Evolutionary conservation across 805 yeast genomes (phyloP).

Genomic region (Lipomyces spencermartinsiae): DNA sequence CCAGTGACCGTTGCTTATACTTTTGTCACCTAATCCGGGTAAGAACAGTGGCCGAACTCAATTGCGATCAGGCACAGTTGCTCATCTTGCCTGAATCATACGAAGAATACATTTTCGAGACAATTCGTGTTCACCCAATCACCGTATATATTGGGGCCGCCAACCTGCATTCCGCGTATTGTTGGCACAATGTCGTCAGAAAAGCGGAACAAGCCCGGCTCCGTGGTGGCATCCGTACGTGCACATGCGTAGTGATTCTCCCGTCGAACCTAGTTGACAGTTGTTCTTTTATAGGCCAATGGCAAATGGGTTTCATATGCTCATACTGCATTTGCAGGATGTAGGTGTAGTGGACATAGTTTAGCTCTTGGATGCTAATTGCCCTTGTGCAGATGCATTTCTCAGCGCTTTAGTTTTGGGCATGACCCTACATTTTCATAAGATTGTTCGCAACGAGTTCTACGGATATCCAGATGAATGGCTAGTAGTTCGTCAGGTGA

Average conservation of each 20-base stretch:
- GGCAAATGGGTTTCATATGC: constrained; percentile 38
- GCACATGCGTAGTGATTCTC: background rate
- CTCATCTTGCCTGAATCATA: no score
- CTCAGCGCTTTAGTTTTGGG: constrained; percentile 39
- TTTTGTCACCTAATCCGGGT: no score
- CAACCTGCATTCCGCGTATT: background rate
- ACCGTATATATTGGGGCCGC: background rate
- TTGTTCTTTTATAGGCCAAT: constrained; percentile 24
- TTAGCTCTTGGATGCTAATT: background rate
- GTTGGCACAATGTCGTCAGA: constrained; percentile 28
- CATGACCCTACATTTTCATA: constrained; percentile 70
- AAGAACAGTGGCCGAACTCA: no score
- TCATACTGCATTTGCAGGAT: constrained; percentile 37
- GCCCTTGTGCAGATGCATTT: constrained; percentile 32
- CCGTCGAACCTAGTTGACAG: background rate
- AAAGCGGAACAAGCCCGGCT: constrained; percentile 33
- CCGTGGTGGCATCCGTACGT: constrained; percentile 35
- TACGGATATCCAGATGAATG: constrained; percentile 97
- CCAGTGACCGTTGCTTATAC: no score
- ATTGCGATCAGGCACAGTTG: background rate
- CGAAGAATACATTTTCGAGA: background rate
- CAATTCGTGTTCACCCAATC: background rate
- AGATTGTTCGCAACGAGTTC: constrained; percentile 85
- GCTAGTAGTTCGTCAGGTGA: constrained; percentile 46
- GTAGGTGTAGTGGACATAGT: constrained; percentile 23